Evolutionary conservation across 2,329 filamentous ascomycete genomes (phyloP), one percentile per base, ranked within the genome.

Genomic region (Thermomyces lanuginosus): DNA sequence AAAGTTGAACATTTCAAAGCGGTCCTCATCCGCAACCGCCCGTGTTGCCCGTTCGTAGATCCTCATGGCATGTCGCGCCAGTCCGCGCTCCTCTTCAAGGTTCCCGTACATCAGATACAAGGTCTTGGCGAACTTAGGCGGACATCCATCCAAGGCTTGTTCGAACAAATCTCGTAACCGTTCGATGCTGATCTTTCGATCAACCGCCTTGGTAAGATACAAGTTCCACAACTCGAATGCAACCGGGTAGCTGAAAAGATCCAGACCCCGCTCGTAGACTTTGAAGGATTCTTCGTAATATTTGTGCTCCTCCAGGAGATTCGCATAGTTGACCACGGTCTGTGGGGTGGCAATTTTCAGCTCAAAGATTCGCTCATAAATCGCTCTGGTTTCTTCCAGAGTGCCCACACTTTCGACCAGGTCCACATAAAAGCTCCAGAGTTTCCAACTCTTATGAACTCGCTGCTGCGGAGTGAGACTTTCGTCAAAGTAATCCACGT

Each of bases 381-480:
- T 76, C 49, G 82, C 86, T 49, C 73, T 80, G 0, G 86, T 93
- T 54, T 95, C 86, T 12, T 92, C 83, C 9, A 98, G 56, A 0
- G 78, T 81, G 34, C 79, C 76, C 16, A 93, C 84, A 50, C 83
- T 92, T 52, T 98, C 89, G 2, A 98, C 84, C 1, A 98, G 69
- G 49, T 98, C 89, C 21, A 98, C 84, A 43, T 98, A 98, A 61
- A 98, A 98, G 55, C 83, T 92, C 89, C 89, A 98, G 7, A 98
- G 59, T 52, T 95, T 98, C 89, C 89, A 98, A 48, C 82, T 92
- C 63, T 98, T 98, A 60, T 98, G 89, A 3, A 98, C 80, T 36
- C 91, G 72, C 58, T 95, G 89, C 49, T 98, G 89, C 3, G 89
- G 86, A 2, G 82, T 83, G 5, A 98, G 61, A 0, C 71, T 82